Percentiles rank a stretch among this genome's conserved stretches.
Conservation (phyloP, 2,329 filamentous ascomycete genomes). For the Colletotrichum abscissum region DNA sequence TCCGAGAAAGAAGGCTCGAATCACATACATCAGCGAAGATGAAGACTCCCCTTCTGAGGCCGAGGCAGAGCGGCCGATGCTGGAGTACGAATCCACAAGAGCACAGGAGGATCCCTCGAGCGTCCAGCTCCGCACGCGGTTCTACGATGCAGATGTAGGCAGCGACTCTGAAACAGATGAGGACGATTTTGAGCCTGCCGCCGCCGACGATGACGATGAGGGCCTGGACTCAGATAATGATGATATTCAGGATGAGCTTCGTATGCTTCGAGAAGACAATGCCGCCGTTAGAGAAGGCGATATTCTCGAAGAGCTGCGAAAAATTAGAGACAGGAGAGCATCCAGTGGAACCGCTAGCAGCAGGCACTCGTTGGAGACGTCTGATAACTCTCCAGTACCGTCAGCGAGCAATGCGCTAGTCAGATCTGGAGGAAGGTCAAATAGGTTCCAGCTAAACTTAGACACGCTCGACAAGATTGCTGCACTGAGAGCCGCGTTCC, state of each 20-base stretch:
- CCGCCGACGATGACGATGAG: conserved; percentile 27
- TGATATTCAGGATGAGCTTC: conserved; percentile 51
- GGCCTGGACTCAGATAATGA: conserved; percentile 35
- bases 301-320: conserved; percentile 31
- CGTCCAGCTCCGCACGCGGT: conserved; percentile 42
- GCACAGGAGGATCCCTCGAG: conserved; percentile 36
- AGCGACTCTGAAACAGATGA: conserved; percentile 39
- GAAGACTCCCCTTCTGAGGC: conserved; percentile 52
- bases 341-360: not conserved
- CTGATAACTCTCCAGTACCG: not conserved
- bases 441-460: conserved; percentile 5
- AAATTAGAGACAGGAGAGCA: conserved; percentile 11
- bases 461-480: conserved; percentile 46
- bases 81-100: conserved; percentile 35
- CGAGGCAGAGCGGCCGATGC: conserved; percentile 42
- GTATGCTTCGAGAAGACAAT: conserved; percentile 55
- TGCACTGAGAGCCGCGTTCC: conserved; percentile 57
- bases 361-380: not conserved
- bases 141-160: conserved; percentile 45
- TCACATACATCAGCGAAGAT: conserved; percentile 53
- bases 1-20: conserved; percentile 74
- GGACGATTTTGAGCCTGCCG: conserved; percentile 34
- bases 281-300: conserved; percentile 41
- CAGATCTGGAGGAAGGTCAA: not conserved
- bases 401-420: conserved; percentile 22